Percentiles rank a stretch among this genome's conserved stretches.
Evolutionary conservation across 805 yeast species (phyloP).

Genomic region (Schwanniomyces occidentalis): DNA sequence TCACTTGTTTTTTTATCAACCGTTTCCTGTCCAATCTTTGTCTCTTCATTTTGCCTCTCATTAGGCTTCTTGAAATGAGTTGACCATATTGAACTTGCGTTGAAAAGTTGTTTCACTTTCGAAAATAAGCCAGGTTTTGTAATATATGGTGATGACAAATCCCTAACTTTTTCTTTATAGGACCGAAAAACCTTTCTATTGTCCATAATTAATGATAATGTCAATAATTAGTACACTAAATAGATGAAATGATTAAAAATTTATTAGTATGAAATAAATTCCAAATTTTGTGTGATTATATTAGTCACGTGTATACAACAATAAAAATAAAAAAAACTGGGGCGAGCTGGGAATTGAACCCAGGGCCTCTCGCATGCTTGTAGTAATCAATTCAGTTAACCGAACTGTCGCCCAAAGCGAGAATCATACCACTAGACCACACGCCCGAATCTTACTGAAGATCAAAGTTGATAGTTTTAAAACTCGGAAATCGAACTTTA

Average conservation of each 20-base stretch:
- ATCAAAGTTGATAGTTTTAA: no score
- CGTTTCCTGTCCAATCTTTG: conserved; percentile 1
- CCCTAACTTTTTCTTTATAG: conserved; percentile 24
- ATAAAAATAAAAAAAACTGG: conserved; percentile 15
- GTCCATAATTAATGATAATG: conserved; percentile 24
- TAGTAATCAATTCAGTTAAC: conserved; percentile 8
- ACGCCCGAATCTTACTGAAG: no score
- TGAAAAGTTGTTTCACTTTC: conserved; percentile 26
- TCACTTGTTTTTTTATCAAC: background rate
- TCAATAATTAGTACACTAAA: background rate
- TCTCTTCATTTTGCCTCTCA: background rate
- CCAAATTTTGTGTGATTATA: background rate
- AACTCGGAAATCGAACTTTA: no score
- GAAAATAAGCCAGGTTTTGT: conserved; percentile 27
- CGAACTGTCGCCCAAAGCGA: conserved; percentile 18
- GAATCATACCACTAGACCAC: conserved; percentile 24
- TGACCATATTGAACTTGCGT: conserved; percentile 7
- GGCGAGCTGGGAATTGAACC: conserved; percentile 58
- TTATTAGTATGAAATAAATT: background rate
- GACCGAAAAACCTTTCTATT: conserved; percentile 34
- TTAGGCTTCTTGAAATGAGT: conserved; percentile 4
- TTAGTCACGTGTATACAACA: background rate
- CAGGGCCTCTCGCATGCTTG: conserved; percentile 56
- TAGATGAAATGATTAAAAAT: background rate
- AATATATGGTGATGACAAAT: conserved; percentile 18